Conservation (phyloP, 306 rosid species). For the Rosa multiflora region DNA sequence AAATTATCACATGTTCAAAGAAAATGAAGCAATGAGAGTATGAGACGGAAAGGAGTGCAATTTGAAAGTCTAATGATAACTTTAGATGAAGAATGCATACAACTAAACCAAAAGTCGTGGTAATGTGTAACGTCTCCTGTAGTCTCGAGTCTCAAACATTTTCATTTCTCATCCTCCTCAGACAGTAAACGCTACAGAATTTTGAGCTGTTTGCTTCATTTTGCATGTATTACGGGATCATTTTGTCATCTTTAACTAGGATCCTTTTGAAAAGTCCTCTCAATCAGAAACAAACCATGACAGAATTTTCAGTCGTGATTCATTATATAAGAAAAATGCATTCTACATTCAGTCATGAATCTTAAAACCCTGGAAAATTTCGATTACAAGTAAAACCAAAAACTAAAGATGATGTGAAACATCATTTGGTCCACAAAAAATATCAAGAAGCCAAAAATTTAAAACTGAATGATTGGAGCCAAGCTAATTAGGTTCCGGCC, state of each 20-base stretch:
- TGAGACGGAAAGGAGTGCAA: too few species aligned
- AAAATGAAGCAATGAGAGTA: too few species aligned
- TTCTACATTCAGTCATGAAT: neutral
- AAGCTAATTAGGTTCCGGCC: neutral
- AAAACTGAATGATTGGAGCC: neutral
- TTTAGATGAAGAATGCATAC: too few species aligned
- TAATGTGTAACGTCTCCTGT: too few species aligned
- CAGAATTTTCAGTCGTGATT: neutral
- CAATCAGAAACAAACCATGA: neutral
- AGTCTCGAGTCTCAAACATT: too few species aligned
- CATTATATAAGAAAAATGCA: neutral
- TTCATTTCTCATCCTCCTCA: too few species aligned
- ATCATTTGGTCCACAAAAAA: neutral
- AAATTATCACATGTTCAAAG: too few species aligned
- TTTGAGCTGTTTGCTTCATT: neutral
- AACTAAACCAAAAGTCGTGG: too few species aligned
- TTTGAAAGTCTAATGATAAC: too few species aligned
- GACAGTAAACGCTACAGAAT: too few species aligned
- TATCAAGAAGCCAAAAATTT: neutral
- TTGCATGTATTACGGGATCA: neutral
- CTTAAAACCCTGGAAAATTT: constrained; percentile 1
- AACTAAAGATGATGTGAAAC: neutral
- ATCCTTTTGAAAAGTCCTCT: neutral
- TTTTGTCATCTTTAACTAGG: too few species aligned
- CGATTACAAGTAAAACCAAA: constrained; percentile 1